Evolutionary conservation across 73 alveolate genomes (phyloP).

Genomic region (Symbiodinium pilosum): DNA sequence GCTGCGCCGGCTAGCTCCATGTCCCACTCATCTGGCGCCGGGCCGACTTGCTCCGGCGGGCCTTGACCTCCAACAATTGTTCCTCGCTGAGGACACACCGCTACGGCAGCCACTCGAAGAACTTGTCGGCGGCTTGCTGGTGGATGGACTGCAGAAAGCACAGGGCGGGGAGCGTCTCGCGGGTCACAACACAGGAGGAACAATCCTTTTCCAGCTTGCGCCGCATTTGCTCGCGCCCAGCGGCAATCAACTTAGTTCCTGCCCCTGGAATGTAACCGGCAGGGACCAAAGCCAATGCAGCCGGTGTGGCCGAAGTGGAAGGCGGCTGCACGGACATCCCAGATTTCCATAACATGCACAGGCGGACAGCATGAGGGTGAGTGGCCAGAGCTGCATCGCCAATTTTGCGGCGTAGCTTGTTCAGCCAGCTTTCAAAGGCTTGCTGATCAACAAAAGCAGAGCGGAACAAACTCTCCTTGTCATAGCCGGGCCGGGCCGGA

Average conservation of each 20-base stretch:
- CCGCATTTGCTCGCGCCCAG: neutral
- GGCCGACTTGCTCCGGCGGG: neutral
- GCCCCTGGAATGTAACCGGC: neutral
- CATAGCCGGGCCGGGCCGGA: slow-evolving; percentile 5
- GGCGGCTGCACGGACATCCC: neutral
- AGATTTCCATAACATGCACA: neutral
- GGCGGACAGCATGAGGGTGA: slow-evolving; percentile 9
- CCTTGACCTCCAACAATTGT: neutral
- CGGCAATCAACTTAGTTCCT: neutral
- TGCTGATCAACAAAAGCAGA: neutral
- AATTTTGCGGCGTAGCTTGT: neutral
- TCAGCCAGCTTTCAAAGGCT: neutral
- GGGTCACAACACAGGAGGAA: neutral
- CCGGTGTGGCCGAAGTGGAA: neutral
- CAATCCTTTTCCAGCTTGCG: neutral
- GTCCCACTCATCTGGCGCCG: neutral
- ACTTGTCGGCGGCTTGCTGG: neutral
- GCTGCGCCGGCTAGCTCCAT: slow-evolving; percentile 17
- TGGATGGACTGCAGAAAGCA: neutral
- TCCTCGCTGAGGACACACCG: slow-evolving; percentile 12
- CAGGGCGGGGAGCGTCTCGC: slow-evolving; percentile 1
- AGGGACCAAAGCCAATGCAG: neutral
- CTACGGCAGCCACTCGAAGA: slow-evolving; percentile 42
- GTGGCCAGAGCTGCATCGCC: neutral
- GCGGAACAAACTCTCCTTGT: neutral